Percentiles rank a stretch among this genome's conserved stretches.
Conservation (phyloP, 148 eudicot species). For the Diospyros lotus region DNA sequence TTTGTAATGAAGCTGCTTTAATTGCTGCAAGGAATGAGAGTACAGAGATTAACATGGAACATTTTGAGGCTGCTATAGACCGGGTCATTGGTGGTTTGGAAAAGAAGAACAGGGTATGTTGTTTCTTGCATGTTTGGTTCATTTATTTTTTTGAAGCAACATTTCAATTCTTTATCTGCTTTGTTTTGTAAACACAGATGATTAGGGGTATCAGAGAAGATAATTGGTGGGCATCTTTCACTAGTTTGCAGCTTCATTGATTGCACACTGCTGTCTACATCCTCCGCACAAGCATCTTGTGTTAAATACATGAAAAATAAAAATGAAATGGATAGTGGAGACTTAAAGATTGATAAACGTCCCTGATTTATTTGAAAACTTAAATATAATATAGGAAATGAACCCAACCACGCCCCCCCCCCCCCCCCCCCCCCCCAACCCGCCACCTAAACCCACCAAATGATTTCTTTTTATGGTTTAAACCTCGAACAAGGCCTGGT, state of each 20-base stretch:
- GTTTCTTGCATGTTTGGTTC: background rate
- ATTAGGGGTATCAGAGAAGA: no score
- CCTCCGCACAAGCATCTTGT: background rate
- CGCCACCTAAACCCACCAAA: no score
- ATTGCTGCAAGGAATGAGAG: conserved; percentile 57
- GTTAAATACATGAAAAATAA: no score
- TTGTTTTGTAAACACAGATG: no score
- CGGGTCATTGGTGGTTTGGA: conserved; percentile 63
- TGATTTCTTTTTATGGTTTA: no score
- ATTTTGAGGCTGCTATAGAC: conserved; percentile 67
- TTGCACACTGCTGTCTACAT: background rate
- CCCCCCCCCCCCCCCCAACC: no score
- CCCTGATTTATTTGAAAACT: no score
- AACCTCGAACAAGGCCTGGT: no score
- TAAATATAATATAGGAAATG: no score
- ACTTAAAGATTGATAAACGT: no score
- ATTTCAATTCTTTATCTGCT: no score
- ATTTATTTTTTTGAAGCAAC: background rate
- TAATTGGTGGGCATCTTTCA: background rate
- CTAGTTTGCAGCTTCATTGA: background rate
- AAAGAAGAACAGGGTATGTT: conserved; percentile 56
- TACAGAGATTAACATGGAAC: conserved; percentile 35
- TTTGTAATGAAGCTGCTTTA: conserved; percentile 71
- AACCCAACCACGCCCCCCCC: no score
- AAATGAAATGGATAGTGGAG: background rate